These are phyloP conservation scores for Debaryomyces coudertii DNA, from an alignment of 1,139 yeast genomes.

Conservation along the genomic window DNA sequence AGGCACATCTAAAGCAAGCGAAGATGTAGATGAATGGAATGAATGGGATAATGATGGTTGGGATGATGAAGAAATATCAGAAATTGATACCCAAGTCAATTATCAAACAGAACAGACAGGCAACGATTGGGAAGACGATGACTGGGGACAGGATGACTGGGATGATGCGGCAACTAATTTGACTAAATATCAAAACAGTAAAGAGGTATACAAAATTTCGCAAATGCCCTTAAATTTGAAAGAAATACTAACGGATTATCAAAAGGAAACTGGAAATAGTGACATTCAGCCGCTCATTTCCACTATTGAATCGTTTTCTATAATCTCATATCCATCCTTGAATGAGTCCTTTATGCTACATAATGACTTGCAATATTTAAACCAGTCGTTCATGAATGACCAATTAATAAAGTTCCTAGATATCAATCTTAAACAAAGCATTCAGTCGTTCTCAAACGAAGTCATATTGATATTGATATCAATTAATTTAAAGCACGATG, in stretches of 20 bases:
- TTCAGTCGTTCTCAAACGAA: slow-evolving; percentile 25
- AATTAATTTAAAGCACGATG: slow-evolving; percentile 22
- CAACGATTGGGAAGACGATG: slow-evolving; percentile 17
- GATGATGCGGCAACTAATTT: slow-evolving; percentile 14
- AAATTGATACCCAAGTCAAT: neutral
- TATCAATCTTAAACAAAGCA: slow-evolving; percentile 26
- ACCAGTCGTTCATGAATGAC: slow-evolving; percentile 17
- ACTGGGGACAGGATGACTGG: slow-evolving; percentile 15
- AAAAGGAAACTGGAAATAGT: slow-evolving; percentile 11
- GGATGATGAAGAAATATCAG: slow-evolving; percentile 10
- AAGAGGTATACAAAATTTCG: slow-evolving; percentile 19
- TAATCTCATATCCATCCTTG: slow-evolving; percentile 36
- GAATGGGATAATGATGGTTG: slow-evolving; percentile 12
- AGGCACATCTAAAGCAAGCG: neutral
- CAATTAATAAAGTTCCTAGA: slow-evolving; percentile 24
- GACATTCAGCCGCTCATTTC: slow-evolving; percentile 20
- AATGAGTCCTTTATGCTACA: slow-evolving; percentile 37
- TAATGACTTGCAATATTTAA: slow-evolving; percentile 39
- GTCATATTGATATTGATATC: slow-evolving; percentile 22
- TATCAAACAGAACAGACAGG: slow-evolving; percentile 9
- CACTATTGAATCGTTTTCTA: slow-evolving; percentile 36
- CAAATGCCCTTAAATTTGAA: slow-evolving; percentile 25
- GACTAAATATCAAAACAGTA: slow-evolving; percentile 19
- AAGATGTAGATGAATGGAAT: slow-evolving; percentile 17
- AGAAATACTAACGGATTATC: slow-evolving; percentile 27